A percentile compares a stretch with the other conserved stretches of the same genome.
These are phyloP conservation scores for Bacidia rubella DNA, from an alignment of 495 filamentous ascomycete species.

Conservation along the genomic window DNA sequence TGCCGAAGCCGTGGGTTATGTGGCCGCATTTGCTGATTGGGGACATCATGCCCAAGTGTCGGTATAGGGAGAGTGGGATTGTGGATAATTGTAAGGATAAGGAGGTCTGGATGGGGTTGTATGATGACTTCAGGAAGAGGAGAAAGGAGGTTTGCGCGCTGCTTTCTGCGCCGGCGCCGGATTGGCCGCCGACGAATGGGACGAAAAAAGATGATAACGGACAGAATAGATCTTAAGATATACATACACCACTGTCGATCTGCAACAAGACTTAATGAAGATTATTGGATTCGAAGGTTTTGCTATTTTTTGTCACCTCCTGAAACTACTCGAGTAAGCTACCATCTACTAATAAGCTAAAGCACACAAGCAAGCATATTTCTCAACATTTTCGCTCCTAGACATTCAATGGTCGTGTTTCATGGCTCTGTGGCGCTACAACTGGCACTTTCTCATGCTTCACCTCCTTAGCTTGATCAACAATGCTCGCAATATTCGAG, in stretches of 20 bases:
- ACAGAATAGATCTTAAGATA: background rate
- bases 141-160: conserved; percentile 42
- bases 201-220: background rate
- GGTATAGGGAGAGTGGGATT: conserved; percentile 28
- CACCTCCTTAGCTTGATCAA: background rate
- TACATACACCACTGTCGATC: too few species aligned
- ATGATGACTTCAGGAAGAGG: conserved; percentile 49
- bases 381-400: too few species aligned
- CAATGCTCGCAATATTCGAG: background rate
- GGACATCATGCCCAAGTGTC: conserved; percentile 46
- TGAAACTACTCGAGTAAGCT: too few species aligned
- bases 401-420: too few species aligned
- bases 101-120: conserved; percentile 57
- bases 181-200: conserved; percentile 4
- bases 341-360: too few species aligned
- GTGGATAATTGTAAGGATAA: conserved; percentile 44
- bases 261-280: too few species aligned
- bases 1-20: conserved; percentile 60
- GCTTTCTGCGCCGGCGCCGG: conserved; percentile 1
- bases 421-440: too few species aligned
- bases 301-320: too few species aligned
- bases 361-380: too few species aligned
- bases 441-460: background rate
- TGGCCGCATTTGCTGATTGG: conserved; percentile 40
- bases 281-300: too few species aligned